phyloP scores from a whole-genome alignment of 345 rosid species.

The Eucalyptus victrix region DNA sequence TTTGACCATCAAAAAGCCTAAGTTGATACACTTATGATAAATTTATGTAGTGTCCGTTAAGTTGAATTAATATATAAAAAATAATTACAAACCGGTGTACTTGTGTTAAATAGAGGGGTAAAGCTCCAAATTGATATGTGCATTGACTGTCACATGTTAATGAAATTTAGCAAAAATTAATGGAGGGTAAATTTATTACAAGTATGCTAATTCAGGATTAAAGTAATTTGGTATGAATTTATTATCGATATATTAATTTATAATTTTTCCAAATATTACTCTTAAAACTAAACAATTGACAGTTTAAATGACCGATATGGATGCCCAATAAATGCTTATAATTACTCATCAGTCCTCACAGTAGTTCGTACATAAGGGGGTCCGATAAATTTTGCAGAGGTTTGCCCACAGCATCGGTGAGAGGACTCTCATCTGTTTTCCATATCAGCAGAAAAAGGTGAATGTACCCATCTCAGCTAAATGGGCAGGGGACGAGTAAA shows the following conservation, averaged over 20 bases:
- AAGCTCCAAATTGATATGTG: too few relatives aligned
- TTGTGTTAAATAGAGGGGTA: too few relatives aligned
- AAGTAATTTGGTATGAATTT: too few relatives aligned
- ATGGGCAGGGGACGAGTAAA: background rate
- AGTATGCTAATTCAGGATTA: fast-evolving
- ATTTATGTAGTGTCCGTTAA: too few relatives aligned
- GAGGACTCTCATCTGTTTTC: background rate
- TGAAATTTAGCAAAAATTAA: too few relatives aligned
- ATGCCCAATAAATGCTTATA: background rate
- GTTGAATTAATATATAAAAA: fast-evolving
- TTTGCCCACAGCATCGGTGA: background rate
- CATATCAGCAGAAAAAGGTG: background rate
- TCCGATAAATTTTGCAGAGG: background rate
- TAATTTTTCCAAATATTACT: too few relatives aligned
- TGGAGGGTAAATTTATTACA: too few relatives aligned
- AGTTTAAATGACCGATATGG: too few relatives aligned
- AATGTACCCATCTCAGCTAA: background rate
- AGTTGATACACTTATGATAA: too few relatives aligned
- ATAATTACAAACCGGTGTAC: too few relatives aligned
- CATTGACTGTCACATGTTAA: fast-evolving
- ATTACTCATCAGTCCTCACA: background rate
- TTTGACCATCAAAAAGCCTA: fast-evolving
- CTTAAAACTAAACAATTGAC: too few relatives aligned
- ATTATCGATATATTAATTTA: too few relatives aligned
- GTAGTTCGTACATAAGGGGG: background rate